phyloP scores from a whole-genome alignment of 2,329 filamentous ascomycete genomes.

The Sporothrix pseudoabietina region DNA sequence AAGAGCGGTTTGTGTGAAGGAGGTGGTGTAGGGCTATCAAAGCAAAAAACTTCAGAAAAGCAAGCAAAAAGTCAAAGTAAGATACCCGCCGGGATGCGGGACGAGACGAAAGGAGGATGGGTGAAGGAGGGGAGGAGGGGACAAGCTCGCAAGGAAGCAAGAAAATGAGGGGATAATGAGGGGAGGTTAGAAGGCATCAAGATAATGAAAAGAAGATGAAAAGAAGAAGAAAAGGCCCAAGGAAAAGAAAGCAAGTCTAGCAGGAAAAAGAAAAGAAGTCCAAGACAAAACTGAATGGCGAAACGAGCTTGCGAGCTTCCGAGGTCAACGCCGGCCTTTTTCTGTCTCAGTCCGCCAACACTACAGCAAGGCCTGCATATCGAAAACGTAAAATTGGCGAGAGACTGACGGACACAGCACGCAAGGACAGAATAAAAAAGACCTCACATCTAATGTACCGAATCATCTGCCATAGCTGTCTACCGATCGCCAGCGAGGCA shows the following conservation, averaged over 20 bases:
- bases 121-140: too few relatives aligned
- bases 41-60: background rate
- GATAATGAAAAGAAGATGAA: background rate
- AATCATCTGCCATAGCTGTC: background rate
- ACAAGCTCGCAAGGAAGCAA: background rate
- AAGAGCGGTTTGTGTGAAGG: background rate
- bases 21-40: constrained; percentile 12
- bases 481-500: background rate
- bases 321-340: background rate
- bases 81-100: constrained; percentile 21
- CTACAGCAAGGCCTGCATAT: background rate
- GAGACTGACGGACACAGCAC: background rate
- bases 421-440: background rate
- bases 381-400: background rate
- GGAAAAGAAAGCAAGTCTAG: background rate
- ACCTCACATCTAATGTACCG: background rate
- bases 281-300: background rate
- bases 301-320: background rate
- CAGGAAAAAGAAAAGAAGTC: background rate
- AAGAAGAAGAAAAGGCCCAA: too few relatives aligned
- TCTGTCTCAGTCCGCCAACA: background rate
- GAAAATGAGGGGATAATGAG: background rate
- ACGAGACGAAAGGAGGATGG: constrained; percentile 12
- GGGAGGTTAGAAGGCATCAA: background rate
- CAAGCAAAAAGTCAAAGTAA: background rate